Evolutionary conservation across 768 basidiomycete species (phyloP), one percentile per base, ranked within the genome.

Genomic region (Coprinopsis marcescibilis): DNA sequence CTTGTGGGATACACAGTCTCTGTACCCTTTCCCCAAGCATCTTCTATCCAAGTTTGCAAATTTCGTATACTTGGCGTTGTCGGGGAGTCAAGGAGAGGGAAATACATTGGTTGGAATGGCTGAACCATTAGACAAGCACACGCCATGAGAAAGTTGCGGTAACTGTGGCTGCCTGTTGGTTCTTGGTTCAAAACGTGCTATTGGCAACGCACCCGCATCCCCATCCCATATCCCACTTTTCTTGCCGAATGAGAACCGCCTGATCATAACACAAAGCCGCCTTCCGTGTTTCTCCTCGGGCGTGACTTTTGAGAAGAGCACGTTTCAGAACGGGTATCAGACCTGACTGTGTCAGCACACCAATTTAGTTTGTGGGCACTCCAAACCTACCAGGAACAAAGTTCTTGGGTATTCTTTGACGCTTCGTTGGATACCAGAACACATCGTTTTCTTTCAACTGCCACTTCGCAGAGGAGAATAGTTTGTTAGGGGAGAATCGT

Each of bases 81-180:
- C 3, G 78, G 76, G n/a, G 64, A 52, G 43, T 80, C 76, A 2
- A 91, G 67, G 14, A 82, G 65, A 1, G 76, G 65, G 46, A 75
- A 76, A 61, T 91, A 92, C 46, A 73, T 46, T 1, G 77, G 75
- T 57, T 87, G 84, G 11, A 61, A 46, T 43, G 63, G 62, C 58
- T 92, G 89, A 40, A 71, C 74, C 75, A 87, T 80, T 17, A 92
- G 72, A 4, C 78, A 74, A 2, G 81, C 69, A 58, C 87, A 90
- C 7, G 76, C 69, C 82, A 92, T 91, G 52, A 88, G 54, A 55
- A 84, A 91, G 59, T 89, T 91, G 17, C 87, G 82, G 58, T 92
- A 90, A 20, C 89, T 91, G 49, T n/a, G 36, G 40, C 27, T n/a
- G 34, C 29, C 38, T 55, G 24, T 30, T n/a, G n/a, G n/a, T n/a